Evolutionary conservation across 768 basidiomycete genomes (phyloP), one percentile per base, ranked within the genome.

Genomic region (Suillus paluster): DNA sequence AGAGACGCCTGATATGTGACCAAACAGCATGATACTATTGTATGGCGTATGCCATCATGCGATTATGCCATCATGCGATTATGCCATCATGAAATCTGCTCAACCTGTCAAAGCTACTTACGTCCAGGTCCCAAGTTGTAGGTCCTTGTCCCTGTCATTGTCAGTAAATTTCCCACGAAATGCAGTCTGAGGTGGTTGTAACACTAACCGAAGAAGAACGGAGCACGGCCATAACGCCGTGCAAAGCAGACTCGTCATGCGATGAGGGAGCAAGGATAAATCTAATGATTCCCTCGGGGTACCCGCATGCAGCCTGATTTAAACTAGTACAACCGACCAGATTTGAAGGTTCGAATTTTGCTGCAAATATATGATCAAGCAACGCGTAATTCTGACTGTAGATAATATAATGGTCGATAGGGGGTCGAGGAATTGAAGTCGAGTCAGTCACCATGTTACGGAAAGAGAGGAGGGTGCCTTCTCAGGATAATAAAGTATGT

Each of bases 121-220:
- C n/a, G 49, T 50, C 19, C 49, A 30, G 49, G 49, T 49, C 25
- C 48, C 3, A 25, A 27, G 46, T 23, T 5, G 9, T n/a, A n/a
- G n/a, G 30, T 30, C 30, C 30, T 6, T 34, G 49, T 50, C 19
- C 49, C 49, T 50, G 49, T 50, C 30, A 30, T 50, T n/a, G 27
- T 50, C 30, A 33, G 49, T 50, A 50, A 50, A 30, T 50, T 50
- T 50, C 49, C 27, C 49, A 33, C 49, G 49, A 33, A 50, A 33
- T 10, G 11, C 19, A 50, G 19, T 27, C 19, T 49, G 25, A 17
- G 17, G 5, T n/a, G 30, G 30, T 30, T 30, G 19, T 50, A 36
- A 11, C 10, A 36, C 36, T 36, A 30, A n/a, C 49, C 49, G 30
- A 50, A 6, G 19, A 50, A 50, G 30, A 49, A 30, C 27, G 38